Evolutionary conservation across 495 filamentous ascomycete genomes (phyloP), one percentile per base, ranked within the genome.

Genomic region (Letharia columbiana): DNA sequence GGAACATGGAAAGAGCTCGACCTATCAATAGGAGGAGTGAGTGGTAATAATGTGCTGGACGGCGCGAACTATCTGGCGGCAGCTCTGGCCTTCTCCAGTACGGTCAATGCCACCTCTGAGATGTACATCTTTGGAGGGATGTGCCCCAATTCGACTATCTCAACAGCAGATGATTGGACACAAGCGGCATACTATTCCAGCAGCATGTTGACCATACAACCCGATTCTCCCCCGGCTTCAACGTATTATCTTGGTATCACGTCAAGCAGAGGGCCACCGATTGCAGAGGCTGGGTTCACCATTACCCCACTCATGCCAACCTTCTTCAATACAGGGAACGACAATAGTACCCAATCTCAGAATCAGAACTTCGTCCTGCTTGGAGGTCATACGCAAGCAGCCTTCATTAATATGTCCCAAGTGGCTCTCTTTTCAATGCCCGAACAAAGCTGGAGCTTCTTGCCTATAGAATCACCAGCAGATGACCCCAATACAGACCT

Each of bases 331-430:
- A 75, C 78, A 5, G 76, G 77, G 6, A 77, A 72, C 8, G 81
- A 78, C n/a, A 77, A 77, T 31, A 73, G 83, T 42, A 85, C 78
- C 3, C 49, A 62, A 37, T 60, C 70, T n/a, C 84, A 88, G 71
- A 86, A 91, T 71, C 86, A 86, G 60, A 86, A 86, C 62, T 92
- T 89, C 62, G 85, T 97, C 10, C 76, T 98, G 18, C 77, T 97
- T 50, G 93, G 92, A 17, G 93, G 93, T 0, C 91, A 97, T 73
- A 96, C 92, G 0, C 79, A 84, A 68, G 70, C 78, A 18, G 93
- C 91, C 0, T 97, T 96, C 69, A 85, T 96, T 72, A 96, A 96
- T 73, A 96, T 95, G 89, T 91, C 89, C 42, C 89, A 91, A 66
- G 83, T 93, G 12, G 93, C 93, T 1, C 77, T 98, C 2, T 96